These are phyloP conservation scores for Aleurites moluccanus DNA, from an alignment of 441 rosid species.

Conservation along the genomic window DNA sequence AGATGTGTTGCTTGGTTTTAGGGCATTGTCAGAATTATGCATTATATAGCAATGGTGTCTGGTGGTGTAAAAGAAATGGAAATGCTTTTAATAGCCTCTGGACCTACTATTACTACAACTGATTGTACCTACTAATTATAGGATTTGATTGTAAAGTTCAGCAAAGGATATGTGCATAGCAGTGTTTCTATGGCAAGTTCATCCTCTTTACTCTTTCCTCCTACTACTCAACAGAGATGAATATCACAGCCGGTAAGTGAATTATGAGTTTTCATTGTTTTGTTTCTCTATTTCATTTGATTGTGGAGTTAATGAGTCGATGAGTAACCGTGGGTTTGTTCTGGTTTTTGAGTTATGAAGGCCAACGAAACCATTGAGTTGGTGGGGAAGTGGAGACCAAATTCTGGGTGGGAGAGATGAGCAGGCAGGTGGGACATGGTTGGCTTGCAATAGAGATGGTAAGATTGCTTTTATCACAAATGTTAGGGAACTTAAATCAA, in stretches of 20 bases:
- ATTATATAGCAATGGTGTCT: too few species aligned
- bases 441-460: slow-evolving; percentile 64
- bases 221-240: slow-evolving; percentile 82
- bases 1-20: too few species aligned
- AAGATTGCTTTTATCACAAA: slow-evolving; percentile 75
- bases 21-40: too few species aligned
- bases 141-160: neutral
- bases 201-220: slow-evolving; percentile 70
- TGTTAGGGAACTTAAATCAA: slow-evolving; percentile 41
- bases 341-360: slow-evolving; percentile 34
- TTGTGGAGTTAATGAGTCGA: neutral
- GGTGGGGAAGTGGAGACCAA: slow-evolving; percentile 69
- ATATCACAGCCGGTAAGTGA: slow-evolving; percentile 50
- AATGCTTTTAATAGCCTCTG: too few species aligned
- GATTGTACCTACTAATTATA: neutral
- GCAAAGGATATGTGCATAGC: slow-evolving; percentile 59
- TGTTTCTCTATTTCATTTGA: neutral
- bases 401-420: slow-evolving; percentile 80
- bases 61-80: too few species aligned
- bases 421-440: slow-evolving; percentile 79
- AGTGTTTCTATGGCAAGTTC: slow-evolving; percentile 74
- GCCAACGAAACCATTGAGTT: slow-evolving; percentile 59
- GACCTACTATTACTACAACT: neutral
- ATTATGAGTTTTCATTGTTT: neutral
- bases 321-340: neutral